Evolutionary conservation across 176 grass and related monocot genomes (phyloP), one percentile per base, ranked within the genome.

Genomic region (Bromus sterilis): DNA sequence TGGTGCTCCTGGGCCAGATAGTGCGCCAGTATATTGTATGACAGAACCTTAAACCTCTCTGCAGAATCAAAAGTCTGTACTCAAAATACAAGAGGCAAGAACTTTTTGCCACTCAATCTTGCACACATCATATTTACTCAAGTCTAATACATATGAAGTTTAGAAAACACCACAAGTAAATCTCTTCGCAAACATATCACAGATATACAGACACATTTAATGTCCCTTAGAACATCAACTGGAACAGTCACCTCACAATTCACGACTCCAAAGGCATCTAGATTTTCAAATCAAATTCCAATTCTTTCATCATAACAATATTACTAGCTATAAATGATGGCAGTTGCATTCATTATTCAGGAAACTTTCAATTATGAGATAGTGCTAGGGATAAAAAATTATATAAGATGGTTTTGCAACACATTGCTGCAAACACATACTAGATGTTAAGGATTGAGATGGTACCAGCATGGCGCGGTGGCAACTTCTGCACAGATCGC

Each of bases 21-120:
- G 66, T 98, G 90, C 61, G 95, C 95, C 56, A 98, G 90, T 73
- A 98, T 98, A 86, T 98, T 98, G 86, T 95, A 98, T 33, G 95
- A 98, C 41, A 98, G 55, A 89, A 98, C 67, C 59, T 83, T 88
- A 86, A 98, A 98, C 59, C 84, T 90, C 84, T 93, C 92, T 98
- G 88, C 81, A 53, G 34, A 80, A 62, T 80, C 65, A 87, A 73
- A 73, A 78, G 62, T 59, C 21, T 82, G 75, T 60, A 23, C 31
- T 85, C 56, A 73, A 82, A 57, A 76, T 57, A 81, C 7, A 30
- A 66, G 40, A 60, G 11, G 34, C 25, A 64, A 23, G 60, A 40
- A 72, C 35, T n/a, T n/a, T n/a, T n/a, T n/a, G n/a, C n/a, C n/a
- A n/a, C n/a, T n/a, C n/a, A n/a, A n/a, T 33, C 53, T 21, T 20